Evolutionary conservation across 2,329 filamentous ascomycete genomes (phyloP).

Genomic region (Ceratocystis lukuohia): DNA sequence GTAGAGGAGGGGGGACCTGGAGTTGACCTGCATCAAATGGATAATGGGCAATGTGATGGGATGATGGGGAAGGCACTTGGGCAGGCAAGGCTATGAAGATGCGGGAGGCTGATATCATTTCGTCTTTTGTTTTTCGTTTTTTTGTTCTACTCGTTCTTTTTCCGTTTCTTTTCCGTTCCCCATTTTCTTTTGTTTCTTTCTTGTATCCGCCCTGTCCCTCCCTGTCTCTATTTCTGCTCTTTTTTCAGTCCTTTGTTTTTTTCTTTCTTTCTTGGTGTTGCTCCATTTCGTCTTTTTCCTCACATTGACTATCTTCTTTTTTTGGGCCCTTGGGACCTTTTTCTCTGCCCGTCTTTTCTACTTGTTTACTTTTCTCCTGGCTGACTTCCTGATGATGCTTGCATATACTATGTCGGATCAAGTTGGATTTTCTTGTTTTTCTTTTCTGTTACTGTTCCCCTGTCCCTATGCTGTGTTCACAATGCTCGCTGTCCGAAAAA

Average conservation of each 20-base stretch:
- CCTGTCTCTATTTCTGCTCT: neutral
- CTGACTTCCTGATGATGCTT: too few relatives aligned
- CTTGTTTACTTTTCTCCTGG: too few relatives aligned
- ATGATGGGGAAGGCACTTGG: neutral
- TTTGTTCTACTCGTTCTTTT: conserved; percentile 4
- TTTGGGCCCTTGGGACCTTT: neutral
- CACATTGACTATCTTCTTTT: neutral
- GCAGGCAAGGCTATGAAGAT: neutral
- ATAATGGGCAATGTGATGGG: neutral
- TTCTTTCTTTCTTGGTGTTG: neutral
- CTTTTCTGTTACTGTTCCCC: too few relatives aligned
- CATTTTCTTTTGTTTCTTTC: neutral
- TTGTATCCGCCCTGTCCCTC: neutral
- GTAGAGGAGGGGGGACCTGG: neutral
- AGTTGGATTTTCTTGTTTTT: too few relatives aligned
- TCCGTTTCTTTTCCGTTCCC: neutral
- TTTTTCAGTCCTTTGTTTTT: neutral
- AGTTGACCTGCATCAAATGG: neutral
- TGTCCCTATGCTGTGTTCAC: neutral
- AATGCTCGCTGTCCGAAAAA: neutral
- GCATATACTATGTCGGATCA: too few relatives aligned
- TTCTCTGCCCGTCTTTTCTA: neutral
- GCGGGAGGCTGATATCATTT: conserved; percentile 8
- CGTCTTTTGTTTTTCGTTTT: conserved; percentile 3
- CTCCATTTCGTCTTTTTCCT: conserved; percentile 4